phyloP scores from a whole-genome alignment of 129 eudicot species.

The Flaveria sonorensis region DNA sequence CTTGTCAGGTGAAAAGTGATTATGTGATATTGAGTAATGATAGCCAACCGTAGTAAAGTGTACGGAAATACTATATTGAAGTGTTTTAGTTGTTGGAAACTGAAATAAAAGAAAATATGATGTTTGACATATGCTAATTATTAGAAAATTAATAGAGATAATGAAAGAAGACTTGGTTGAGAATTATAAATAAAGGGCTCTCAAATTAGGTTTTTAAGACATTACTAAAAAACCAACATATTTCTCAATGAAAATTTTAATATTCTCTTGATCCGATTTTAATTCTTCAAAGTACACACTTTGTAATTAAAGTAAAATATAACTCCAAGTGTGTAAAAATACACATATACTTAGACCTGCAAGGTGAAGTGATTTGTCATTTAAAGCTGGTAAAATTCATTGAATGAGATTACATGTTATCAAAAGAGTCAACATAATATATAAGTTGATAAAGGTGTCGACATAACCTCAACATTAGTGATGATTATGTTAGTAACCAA shows the following conservation, averaged over 20 bases:
- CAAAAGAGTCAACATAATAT: neutral
- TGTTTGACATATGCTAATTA: neutral
- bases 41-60: neutral
- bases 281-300: too few relatives aligned
- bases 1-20: neutral
- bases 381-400: neutral
- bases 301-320: too few relatives aligned
- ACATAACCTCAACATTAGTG: too few relatives aligned
- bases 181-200: neutral
- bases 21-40: neutral
- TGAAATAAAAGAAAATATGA: slow-evolving; percentile 16
- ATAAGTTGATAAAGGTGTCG: neutral
- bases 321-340: neutral
- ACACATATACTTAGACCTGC: neutral
- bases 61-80: neutral
- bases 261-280: too few relatives aligned
- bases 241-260: too few relatives aligned
- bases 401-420: neutral
- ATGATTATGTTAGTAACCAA: too few relatives aligned
- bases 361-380: neutral
- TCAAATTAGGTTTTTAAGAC: too few relatives aligned
- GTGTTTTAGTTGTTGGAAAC: too few relatives aligned
- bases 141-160: neutral
- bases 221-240: too few relatives aligned
- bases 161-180: neutral